Conservation (phyloP, 108 stramenopile genomes). For the Conticribra weissflogii region DNA sequence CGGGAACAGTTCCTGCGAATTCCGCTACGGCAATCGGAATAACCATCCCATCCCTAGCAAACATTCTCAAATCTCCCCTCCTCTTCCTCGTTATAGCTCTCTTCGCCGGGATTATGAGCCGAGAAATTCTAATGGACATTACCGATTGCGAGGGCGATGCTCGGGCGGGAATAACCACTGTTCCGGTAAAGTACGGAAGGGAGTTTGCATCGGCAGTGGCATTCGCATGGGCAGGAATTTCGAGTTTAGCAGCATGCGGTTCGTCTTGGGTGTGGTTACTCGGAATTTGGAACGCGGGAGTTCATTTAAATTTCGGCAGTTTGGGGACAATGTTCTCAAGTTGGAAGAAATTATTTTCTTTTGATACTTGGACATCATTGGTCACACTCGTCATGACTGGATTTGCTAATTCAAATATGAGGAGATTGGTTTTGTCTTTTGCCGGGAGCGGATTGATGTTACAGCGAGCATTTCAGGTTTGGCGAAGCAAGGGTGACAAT, state of each 20-base stretch:
- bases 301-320: not conserved
- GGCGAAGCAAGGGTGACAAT: slow-evolving; percentile 42
- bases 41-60: not conserved
- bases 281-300: not conserved
- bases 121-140: slow-evolving; percentile 84
- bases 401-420: not conserved
- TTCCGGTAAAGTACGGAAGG: slow-evolving; percentile 69
- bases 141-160: slow-evolving; percentile 62
- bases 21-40: no score
- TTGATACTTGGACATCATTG: no score
- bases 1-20: no score
- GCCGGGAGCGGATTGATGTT: slow-evolving; percentile 37
- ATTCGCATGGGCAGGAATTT: slow-evolving; percentile 26
- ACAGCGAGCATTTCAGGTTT: slow-evolving; percentile 29
- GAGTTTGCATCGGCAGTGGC: slow-evolving; percentile 50
- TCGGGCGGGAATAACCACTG: slow-evolving; percentile 52
- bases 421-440: slow-evolving; percentile 38
- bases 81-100: slow-evolving; percentile 29
- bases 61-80: slow-evolving; percentile 27
- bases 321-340: not conserved
- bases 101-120: slow-evolving; percentile 52
- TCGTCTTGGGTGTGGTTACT: slow-evolving; percentile 13
- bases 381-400: not conserved
- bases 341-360: no score
- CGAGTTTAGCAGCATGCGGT: slow-evolving; percentile 22